These are phyloP conservation scores for Aspergillus sp. DNA, from an alignment of 2,329 filamentous ascomycete species.

Conservation along the genomic window DNA sequence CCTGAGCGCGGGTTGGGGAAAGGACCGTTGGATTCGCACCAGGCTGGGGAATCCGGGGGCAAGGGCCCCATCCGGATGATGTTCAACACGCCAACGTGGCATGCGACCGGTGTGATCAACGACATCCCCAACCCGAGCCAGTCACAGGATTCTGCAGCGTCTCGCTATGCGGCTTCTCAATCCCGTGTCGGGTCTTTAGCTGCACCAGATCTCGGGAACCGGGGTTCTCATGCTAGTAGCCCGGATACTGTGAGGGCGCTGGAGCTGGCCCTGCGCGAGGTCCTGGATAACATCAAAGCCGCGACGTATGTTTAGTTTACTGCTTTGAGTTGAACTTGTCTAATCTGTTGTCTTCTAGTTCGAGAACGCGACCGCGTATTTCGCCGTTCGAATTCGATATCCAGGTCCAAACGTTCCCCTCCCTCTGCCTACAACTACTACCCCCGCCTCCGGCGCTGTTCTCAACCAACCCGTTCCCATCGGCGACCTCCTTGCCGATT, in stretches of 20 bases:
- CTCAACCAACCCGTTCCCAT: conserved; percentile 75
- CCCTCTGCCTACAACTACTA: conserved; percentile 78
- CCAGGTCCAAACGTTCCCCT: conserved; percentile 79
- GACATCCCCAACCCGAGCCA: conserved; percentile 61
- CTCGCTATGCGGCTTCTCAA: conserved; percentile 33
- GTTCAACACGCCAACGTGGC: conserved; percentile 69
- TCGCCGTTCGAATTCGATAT: conserved; percentile 77
- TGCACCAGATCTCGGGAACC: conserved; percentile 56
- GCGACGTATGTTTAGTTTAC: conserved; percentile 64
- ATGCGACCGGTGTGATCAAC: conserved; percentile 75
- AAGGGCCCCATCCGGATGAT: conserved; percentile 46
- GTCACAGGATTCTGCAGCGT: conserved; percentile 34
- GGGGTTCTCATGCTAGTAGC: conserved; percentile 65
- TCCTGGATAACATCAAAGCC: conserved; percentile 77
- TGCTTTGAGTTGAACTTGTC: background rate
- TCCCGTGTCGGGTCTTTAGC: conserved; percentile 31
- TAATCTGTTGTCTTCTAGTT: conserved; percentile 33
- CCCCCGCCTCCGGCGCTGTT: conserved; percentile 79
- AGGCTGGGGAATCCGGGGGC: conserved; percentile 35
- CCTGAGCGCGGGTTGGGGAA: conserved; percentile 59
- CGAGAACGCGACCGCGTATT: conserved; percentile 41
- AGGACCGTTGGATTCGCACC: conserved; percentile 31
- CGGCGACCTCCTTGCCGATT: conserved; percentile 77
- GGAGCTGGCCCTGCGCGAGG: conserved; percentile 79
- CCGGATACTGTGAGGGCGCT: conserved; percentile 81